Evolutionary conservation across 805 yeast genomes (phyloP).

Genomic region (Yarrowia keelungensis): DNA sequence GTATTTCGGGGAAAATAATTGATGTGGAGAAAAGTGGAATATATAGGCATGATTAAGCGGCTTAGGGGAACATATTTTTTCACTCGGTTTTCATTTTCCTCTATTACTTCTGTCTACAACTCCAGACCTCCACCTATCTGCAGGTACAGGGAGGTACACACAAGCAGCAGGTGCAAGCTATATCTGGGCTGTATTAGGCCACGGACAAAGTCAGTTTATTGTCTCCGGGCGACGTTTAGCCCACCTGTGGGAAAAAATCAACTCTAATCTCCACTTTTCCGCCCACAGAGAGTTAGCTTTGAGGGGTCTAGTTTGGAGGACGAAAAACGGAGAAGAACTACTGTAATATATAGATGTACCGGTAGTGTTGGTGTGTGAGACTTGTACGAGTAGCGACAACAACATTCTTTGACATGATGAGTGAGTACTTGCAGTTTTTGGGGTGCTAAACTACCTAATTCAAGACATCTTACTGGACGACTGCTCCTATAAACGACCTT

Average conservation of each 20-base stretch:
- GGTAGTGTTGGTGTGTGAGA: too few species aligned
- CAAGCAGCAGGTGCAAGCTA: not conserved
- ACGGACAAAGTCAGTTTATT: not conserved
- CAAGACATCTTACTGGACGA: too few species aligned
- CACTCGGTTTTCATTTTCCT: too few species aligned
- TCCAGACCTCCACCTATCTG: not conserved
- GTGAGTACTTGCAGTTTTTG: not conserved
- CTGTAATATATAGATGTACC: conserved; percentile 6
- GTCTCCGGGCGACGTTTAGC: not conserved
- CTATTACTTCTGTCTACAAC: too few species aligned
- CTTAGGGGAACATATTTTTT: too few species aligned
- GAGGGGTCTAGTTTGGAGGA: not conserved
- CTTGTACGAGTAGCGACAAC: not conserved
- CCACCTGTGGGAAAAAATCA: not conserved
- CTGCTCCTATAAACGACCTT: too few species aligned
- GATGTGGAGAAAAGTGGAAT: too few species aligned
- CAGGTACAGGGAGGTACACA: not conserved
- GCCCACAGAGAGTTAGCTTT: not conserved
- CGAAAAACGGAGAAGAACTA: too few species aligned
- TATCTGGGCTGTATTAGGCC: not conserved
- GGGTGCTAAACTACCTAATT: too few species aligned
- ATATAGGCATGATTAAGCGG: too few species aligned
- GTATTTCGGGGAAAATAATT: too few species aligned
- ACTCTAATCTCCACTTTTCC: conserved; percentile 2
- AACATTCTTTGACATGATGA: not conserved